Conservation (phyloP, 768 basidiomycete species). For the Hemileccinum rubropunctum region DNA sequence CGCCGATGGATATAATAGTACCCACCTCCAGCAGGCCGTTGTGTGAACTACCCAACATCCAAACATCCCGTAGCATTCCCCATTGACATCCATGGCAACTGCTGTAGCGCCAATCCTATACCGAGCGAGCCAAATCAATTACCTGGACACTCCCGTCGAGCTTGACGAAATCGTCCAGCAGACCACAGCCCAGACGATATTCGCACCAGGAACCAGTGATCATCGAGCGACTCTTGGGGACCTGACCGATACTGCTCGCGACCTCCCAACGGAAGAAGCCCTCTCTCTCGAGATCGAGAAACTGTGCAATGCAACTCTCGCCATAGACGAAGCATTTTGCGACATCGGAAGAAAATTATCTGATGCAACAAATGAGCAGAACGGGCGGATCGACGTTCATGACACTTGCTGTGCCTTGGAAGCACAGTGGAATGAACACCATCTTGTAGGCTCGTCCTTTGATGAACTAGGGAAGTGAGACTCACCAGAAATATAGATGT, state of each 20-base stretch:
- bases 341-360: constrained; percentile 11
- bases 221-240: background rate
- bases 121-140: background rate
- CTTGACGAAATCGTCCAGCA: background rate
- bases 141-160: background rate
- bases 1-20: constrained; percentile 10
- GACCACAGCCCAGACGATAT: background rate
- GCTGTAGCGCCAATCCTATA: background rate
- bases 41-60: background rate
- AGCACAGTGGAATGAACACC: constrained; percentile 15
- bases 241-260: background rate
- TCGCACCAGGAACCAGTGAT: background rate
- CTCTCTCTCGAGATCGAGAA: constrained; percentile 17
- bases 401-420: constrained; percentile 10
- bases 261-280: constrained; percentile 10
- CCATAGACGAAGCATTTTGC: constrained; percentile 17
- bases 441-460: constrained; percentile 1
- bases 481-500: constrained; percentile 7
- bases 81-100: constrained; percentile 8
- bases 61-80: background rate
- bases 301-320: constrained; percentile 13
- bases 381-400: constrained; percentile 7
- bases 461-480: background rate
- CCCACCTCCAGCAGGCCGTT: background rate
- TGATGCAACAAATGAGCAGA: constrained; percentile 7